phyloP scores from a whole-genome alignment of 225 moss, liverwort and hornwort species.

The Straminergon stramineum region DNA sequence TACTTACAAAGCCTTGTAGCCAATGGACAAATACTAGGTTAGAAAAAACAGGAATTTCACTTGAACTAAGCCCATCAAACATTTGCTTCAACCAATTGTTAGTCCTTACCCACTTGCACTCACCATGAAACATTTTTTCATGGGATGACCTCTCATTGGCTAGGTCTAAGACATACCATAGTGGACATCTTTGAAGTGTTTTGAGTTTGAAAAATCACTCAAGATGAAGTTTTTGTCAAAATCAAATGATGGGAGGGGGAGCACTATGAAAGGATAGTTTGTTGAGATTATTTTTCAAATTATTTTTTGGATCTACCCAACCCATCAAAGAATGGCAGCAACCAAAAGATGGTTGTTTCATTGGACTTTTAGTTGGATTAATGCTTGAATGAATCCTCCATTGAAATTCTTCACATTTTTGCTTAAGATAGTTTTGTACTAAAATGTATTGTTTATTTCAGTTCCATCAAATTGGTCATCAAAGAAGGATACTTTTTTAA shows the following conservation, averaged over 20 bases:
- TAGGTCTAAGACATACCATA: not conserved
- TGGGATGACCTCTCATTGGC: not conserved
- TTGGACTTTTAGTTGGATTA: not conserved
- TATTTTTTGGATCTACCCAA: rapidly evolving
- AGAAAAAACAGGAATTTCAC: not conserved
- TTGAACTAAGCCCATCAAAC: rapidly evolving
- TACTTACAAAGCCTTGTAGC: not conserved
- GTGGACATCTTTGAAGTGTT: not conserved
- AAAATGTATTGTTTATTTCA: not conserved
- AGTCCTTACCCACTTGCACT: rapidly evolving
- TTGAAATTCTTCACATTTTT: not conserved
- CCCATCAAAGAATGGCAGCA: not conserved
- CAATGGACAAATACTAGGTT: rapidly evolving
- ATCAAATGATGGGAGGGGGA: not conserved
- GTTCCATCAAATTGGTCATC: not conserved
- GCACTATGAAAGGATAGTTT: not conserved
- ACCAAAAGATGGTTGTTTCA: not conserved
- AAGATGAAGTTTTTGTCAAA: not conserved
- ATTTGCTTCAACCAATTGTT: not conserved
- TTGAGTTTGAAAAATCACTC: not conserved
- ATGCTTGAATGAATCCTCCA: not conserved
- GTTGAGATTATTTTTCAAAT: no score
- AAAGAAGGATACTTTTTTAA: not conserved
- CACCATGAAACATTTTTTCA: not conserved
- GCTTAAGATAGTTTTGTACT: not conserved